Base-by-base conservation (phyloP, 1,284 basidiomycete genomes). In the Ganoderma lucidum region DNA sequence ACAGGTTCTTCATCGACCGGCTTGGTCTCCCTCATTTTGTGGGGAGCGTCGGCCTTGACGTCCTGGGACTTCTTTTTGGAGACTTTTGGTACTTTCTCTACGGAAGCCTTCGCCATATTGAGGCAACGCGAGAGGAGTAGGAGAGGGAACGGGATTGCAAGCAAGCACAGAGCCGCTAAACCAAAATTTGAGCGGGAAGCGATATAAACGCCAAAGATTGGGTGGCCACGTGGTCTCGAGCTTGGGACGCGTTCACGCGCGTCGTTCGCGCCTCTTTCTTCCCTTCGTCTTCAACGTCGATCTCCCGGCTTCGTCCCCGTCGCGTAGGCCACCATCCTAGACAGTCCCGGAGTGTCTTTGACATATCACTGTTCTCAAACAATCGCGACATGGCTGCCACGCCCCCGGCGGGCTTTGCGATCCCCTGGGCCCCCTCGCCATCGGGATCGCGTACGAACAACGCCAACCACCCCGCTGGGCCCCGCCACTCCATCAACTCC, bases 401-500 rank as follows among this genome's bases (percentile, higher is more conserved):
- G 76, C 81, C 80, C 17, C 77, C 80, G 4, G 73, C 78, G 8
- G 58, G 79, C 75, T 85, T 83, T 56, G 80, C 81, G 60, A 81
- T 79, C 15, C 77, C 78, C 0, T 70, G 80, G 2, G 73, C 81
- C 23, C 78, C 79, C 3, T 81, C 82, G 9, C 81, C 86, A 12
- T 85, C 87, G 30, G 81, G 85, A 55, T 86, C 87, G 56, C 84
- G 87, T n/a, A 61, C 39, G 39, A 56, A 56, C 30, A 56, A 56
- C 28, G 6, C 23, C 28, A 55, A 32, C 53, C 28, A 56, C 53
- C 28, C 15, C 0, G 19, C 28, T 4, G 37, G 39, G 66, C 86
- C 90, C 62, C 79, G 82, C 42, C 85, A 85, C 64, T 94, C 93
- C 9, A 86, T 95, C 55, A 90, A 91, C 75, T 91, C 91, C 15